Conservation (phyloP, 1,284 basidiomycete genomes). For the Volvariella surrecta region DNA sequence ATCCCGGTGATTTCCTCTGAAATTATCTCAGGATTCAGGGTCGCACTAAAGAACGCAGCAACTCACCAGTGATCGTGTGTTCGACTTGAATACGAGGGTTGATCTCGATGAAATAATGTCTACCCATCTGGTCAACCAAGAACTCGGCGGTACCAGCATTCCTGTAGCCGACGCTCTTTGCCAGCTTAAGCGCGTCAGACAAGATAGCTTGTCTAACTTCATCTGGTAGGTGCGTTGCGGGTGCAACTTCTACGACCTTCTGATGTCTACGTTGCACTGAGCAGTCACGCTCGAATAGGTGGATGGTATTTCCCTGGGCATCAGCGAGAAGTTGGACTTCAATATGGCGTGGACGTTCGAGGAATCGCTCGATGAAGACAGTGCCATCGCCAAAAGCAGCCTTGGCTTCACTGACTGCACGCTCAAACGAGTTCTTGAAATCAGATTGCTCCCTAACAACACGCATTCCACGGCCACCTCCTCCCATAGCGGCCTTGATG, state of each 20-base stretch:
- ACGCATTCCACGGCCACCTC: conserved; percentile 98
- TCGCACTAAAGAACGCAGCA: conserved; percentile 5
- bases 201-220: conserved; percentile 86
- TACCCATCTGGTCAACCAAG: conserved; percentile 90
- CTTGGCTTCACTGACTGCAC: conserved; percentile 93
- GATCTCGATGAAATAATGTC: conserved; percentile 99
- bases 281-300: conserved; percentile 97
- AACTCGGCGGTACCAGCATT: conserved; percentile 98
- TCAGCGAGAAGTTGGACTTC: conserved; percentile 97
- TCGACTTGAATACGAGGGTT: conserved; percentile 98
- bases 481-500: conserved; percentile 98
- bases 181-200: conserved; percentile 89
- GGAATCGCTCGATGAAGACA: conserved; percentile 97
- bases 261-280: conserved; percentile 97
- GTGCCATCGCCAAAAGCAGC: conserved; percentile 97
- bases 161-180: conserved; percentile 86
- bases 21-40: conserved; percentile 6
- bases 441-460: conserved; percentile 90
- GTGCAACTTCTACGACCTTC: conserved; percentile 98
- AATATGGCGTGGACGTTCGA: conserved; percentile 94
- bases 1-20: conserved; percentile 97
- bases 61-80: conserved; percentile 89
- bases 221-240: conserved; percentile 90
- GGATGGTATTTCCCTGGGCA: conserved; percentile 86
- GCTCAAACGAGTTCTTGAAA: conserved; percentile 87